Conservation (phyloP, 2,329 filamentous ascomycete species). For the Penicillium sp. region DNA sequence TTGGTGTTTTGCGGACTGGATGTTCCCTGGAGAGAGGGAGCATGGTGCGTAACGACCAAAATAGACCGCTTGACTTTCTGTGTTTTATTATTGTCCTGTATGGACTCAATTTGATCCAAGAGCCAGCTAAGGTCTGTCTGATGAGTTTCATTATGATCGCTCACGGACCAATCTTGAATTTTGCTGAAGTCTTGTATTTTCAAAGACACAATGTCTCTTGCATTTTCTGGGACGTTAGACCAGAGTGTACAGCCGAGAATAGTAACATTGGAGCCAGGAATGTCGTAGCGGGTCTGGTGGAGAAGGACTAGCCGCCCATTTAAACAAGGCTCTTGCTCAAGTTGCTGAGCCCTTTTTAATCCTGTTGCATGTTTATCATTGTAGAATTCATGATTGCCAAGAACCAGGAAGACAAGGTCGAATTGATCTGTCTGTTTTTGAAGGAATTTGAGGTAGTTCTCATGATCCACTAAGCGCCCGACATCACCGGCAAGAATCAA, state of each 20-base stretch:
- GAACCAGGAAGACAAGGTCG: constrained; percentile 23
- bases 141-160: constrained; percentile 54
- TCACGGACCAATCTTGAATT: constrained; percentile 56
- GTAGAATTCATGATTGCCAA: constrained; percentile 36
- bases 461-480: constrained; percentile 27
- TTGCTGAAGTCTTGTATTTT: constrained; percentile 58
- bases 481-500: constrained; percentile 30
- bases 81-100: constrained; percentile 7
- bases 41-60: constrained; percentile 61
- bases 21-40: constrained; percentile 53
- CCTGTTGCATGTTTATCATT: constrained; percentile 21
- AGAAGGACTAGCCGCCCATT: constrained; percentile 30
- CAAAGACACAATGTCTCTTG: constrained; percentile 41
- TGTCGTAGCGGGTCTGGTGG: constrained; percentile 27
- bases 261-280: constrained; percentile 42
- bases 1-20: constrained; percentile 53
- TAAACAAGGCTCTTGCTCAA: constrained; percentile 31
- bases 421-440: constrained; percentile 23
- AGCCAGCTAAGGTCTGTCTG: constrained; percentile 56
- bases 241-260: constrained; percentile 62
- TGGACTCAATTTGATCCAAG: constrained; percentile 35
- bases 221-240: constrained; percentile 51
- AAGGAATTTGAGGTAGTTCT: constrained; percentile 28
- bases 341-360: constrained; percentile 24
- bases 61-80: constrained; percentile 25